Conservation (phyloP, 768 basidiomycete genomes). For the Tulasnella sp. region DNA sequence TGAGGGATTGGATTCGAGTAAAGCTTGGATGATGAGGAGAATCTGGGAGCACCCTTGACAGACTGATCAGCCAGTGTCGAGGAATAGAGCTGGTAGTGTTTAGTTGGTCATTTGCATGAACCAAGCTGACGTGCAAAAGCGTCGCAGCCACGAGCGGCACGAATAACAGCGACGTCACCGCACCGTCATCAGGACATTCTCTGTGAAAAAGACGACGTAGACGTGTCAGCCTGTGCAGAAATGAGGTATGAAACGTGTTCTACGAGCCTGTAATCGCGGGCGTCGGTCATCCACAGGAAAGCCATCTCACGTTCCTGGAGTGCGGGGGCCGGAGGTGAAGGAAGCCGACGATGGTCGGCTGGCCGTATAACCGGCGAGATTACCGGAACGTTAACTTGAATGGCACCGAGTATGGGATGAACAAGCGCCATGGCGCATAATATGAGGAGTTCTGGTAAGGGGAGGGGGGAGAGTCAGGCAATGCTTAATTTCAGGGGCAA, state of each 20-base stretch:
- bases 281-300: conserved; percentile 79
- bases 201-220: conserved; percentile 43
- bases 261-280: conserved; percentile 75
- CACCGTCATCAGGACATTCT: conserved; percentile 80
- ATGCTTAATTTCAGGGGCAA: not conserved
- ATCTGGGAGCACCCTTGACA: conserved; percentile 55
- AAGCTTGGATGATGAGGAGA: conserved; percentile 35
- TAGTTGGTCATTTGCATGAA: conserved; percentile 31
- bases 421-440: conserved; percentile 54
- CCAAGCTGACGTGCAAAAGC: conserved; percentile 52
- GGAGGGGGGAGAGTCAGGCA: conserved; percentile 20
- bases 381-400: not conserved
- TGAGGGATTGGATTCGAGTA: conserved; percentile 48
- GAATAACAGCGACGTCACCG: conserved; percentile 75
- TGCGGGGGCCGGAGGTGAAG: conserved; percentile 33
- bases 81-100: conserved; percentile 46
- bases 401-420: conserved; percentile 42
- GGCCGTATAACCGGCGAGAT: conserved; percentile 13
- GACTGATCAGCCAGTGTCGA: conserved; percentile 71
- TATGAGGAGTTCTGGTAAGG: conserved; percentile 53
- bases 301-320: conserved; percentile 51
- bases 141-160: conserved; percentile 76
- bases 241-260: not conserved
- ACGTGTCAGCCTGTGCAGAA: not conserved
- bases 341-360: conserved; percentile 20